Evolutionary conservation across 768 basidiomycete species (phyloP).

Genomic region (Lactarius trivialis): DNA sequence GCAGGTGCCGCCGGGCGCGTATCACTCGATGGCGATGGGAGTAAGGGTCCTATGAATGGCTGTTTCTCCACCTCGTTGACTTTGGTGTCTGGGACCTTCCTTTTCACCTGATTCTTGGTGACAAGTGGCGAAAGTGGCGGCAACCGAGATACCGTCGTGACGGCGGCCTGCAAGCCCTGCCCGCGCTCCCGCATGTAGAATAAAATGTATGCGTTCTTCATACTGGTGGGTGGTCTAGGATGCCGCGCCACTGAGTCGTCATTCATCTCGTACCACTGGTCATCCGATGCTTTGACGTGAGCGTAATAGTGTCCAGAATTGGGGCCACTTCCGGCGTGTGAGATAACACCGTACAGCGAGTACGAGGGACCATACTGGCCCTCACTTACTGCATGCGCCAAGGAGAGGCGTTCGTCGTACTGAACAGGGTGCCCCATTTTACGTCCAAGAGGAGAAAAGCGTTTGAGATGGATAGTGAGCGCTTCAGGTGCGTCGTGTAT

Average conservation of each 20-base stretch:
- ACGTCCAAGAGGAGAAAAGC: conserved; percentile 85
- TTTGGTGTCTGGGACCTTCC: conserved; percentile 45
- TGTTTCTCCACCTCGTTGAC: conserved; percentile 44
- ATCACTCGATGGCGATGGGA: conserved; percentile 42
- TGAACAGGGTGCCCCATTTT: conserved; percentile 74
- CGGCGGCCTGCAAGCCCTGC: conserved; percentile 59
- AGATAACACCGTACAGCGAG: conserved; percentile 85
- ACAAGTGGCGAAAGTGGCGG: conserved; percentile 24
- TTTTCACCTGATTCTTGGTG: conserved; percentile 43
- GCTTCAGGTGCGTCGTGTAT: conserved; percentile 83
- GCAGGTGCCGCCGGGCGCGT: conserved; percentile 4
- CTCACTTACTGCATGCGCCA: conserved; percentile 80
- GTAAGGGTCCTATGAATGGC: conserved; percentile 60
- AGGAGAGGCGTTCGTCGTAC: conserved; percentile 70
- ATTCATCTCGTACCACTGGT: conserved; percentile 89
- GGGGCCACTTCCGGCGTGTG: conserved; percentile 87
- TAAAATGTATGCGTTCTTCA: conserved; percentile 86
- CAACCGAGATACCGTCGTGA: conserved; percentile 31
- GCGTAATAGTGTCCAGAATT: conserved; percentile 96
- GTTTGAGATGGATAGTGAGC: conserved; percentile 90
- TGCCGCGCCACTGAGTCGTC: conserved; percentile 64
- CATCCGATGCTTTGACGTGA: conserved; percentile 62
- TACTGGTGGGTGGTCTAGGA: conserved; percentile 42
- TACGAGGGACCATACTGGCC: conserved; percentile 72
- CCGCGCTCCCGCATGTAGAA: conserved; percentile 86